phyloP scores from a whole-genome alignment of 345 rosid species.

The Gynandropsis gynandra region DNA sequence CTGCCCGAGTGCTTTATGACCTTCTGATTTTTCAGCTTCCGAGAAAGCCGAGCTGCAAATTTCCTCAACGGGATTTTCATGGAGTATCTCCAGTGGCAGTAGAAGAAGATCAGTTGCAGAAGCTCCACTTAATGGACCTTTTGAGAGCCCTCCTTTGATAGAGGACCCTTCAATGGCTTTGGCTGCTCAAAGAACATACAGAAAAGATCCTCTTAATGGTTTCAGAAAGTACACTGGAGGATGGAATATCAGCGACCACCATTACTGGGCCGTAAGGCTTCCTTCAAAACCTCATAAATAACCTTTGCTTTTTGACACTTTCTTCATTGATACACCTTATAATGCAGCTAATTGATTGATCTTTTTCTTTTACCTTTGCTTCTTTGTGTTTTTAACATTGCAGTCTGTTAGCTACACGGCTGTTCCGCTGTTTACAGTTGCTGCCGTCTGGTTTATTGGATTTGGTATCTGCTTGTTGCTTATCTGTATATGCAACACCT shows the following conservation, averaged over 20 bases:
- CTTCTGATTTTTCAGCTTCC: conserved; percentile 21
- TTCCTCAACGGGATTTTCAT: conserved; percentile 17
- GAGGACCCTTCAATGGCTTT: conserved; percentile 41
- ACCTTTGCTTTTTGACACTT: not conserved
- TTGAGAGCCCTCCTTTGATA: conserved; percentile 23
- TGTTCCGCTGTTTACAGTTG: conserved; percentile 54
- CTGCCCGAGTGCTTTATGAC: not conserved
- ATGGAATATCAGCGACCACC: conserved; percentile 72
- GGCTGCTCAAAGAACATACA: conserved; percentile 70
- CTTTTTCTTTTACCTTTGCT: no score
- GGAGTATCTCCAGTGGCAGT: conserved; percentile 13
- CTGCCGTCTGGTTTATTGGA: conserved; percentile 66
- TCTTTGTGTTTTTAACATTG: conserved; percentile 23
- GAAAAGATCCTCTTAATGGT: conserved; percentile 79
- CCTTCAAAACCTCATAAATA: not conserved
- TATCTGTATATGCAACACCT: conserved; percentile 41
- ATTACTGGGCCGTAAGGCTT: conserved; percentile 91
- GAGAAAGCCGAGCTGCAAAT: conserved; percentile 25
- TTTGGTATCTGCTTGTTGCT: conserved; percentile 61
- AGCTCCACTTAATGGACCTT: conserved; percentile 42
- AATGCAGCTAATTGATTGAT: conserved; percentile 11
- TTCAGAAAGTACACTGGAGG: conserved; percentile 72
- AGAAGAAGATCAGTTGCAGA: conserved; percentile 38
- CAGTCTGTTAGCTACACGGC: conserved; percentile 93
- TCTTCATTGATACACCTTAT: not conserved